phyloP scores from a whole-genome alignment of 257 asterid species.

The Solanum ahanhuiri region DNA sequence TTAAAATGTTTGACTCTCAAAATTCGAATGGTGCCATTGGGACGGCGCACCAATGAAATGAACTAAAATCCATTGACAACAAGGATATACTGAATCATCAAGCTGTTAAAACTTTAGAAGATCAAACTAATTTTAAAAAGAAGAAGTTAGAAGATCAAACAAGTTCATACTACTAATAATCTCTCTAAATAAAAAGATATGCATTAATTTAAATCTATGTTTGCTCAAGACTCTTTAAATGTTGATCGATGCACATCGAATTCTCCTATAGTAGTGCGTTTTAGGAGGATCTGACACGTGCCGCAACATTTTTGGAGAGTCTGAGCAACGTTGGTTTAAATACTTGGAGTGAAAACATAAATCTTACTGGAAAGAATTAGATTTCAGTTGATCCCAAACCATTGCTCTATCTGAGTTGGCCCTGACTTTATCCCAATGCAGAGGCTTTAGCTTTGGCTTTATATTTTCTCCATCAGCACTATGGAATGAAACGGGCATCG shows the following conservation, averaged over 20 bases:
- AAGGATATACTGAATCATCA: neutral
- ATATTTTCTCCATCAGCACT: conserved; percentile 19
- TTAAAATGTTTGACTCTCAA: neutral
- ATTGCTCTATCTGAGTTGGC: conserved; percentile 61
- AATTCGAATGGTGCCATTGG: neutral
- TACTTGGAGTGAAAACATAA: neutral
- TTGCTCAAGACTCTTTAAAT: neutral
- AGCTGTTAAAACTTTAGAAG: neutral
- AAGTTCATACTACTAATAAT: too few relatives aligned
- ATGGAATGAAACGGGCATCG: conserved; percentile 23
- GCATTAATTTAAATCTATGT: too few relatives aligned
- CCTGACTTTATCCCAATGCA: conserved; percentile 91
- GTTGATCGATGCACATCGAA: neutral
- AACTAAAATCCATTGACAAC: neutral
- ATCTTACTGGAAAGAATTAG: conserved; percentile 71
- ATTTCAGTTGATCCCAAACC: conserved; percentile 79
- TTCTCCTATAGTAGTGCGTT: neutral
- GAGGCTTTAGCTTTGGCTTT: conserved; percentile 66
- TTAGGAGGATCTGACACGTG: neutral
- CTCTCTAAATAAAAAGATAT: too few relatives aligned
- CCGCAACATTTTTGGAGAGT: neutral
- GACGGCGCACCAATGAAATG: neutral
- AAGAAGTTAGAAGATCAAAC: neutral
- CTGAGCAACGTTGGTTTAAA: neutral
- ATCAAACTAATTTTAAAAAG: neutral